Base-by-base conservation (phyloP, 1,139 yeast genomes). In the Candida mesenterica region DNA sequence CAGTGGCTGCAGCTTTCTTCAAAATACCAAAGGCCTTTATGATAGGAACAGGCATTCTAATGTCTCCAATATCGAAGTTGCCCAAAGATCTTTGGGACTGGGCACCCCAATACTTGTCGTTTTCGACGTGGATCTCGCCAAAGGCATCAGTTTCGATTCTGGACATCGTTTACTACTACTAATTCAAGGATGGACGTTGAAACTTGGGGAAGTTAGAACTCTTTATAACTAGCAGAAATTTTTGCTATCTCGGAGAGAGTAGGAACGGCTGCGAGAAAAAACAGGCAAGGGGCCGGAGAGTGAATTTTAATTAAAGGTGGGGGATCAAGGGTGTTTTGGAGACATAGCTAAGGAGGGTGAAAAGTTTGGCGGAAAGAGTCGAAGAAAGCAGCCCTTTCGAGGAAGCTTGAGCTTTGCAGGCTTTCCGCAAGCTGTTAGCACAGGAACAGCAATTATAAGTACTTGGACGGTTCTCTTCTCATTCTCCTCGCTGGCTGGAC, bases 401-500 rank as follows among this genome's bases (percentile, higher is more conserved):
- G n/a, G n/a, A n/a, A n/a, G n/a, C n/a, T n/a, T n/a, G n/a, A n/a
- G n/a, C n/a, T n/a, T n/a, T n/a, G n/a, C n/a, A n/a, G n/a, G n/a
- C n/a, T n/a, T n/a, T n/a, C n/a, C n/a, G n/a, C n/a, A n/a, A n/a
- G n/a, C n/a, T n/a, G n/a, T n/a, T n/a, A n/a, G n/a, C n/a, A n/a
- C n/a, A n/a, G n/a, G n/a, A n/a, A n/a, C n/a, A n/a, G n/a, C n/a
- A 19, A 19, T 31, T 37, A 50, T 36, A 49, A 37, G 31, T 42
- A 50, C 39, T 37, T 37, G 20, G 52, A 44, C n/a, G 32, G 31
- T 33, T 42, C 36, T 33, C 45, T 33, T 46, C 49, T 53, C 45
- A 58, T 43, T 44, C 75, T 55, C 39, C 60, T 50, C 7, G 56
- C 55, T 2, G 77, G 77, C 28, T 61, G 62, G 38, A 84, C 84